A percentile compares a stretch with the other conserved stretches of the same genome.
phyloP scores from a whole-genome alignment of 163 green algal species.

The Scenedesmus sp. region DNA sequence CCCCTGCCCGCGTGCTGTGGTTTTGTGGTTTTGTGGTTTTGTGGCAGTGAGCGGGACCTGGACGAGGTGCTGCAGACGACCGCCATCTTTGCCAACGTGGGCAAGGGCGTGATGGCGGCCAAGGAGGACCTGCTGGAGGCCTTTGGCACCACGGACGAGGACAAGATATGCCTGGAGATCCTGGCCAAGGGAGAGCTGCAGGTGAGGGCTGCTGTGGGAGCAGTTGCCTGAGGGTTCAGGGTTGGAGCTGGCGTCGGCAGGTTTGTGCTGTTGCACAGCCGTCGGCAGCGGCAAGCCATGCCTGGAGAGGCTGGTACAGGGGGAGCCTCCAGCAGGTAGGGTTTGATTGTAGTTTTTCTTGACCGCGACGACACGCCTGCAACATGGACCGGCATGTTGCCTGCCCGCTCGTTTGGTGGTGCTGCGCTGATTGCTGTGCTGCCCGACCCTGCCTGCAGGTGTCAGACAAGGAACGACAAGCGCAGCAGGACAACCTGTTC shows the following conservation, averaged over 20 bases:
- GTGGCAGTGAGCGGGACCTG: slow-evolving; percentile 95
- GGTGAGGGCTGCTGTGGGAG: slow-evolving; percentile 54
- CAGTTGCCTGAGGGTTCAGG: no score
- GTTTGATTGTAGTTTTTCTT: no score
- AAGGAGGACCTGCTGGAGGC: slow-evolving; percentile 88
- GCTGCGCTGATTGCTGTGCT: neutral
- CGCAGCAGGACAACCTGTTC: slow-evolving; percentile 92
- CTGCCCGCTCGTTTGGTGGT: no score
- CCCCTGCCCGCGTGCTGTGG: no score
- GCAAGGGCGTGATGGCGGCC: slow-evolving; percentile 92
- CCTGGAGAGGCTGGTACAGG: slow-evolving; percentile 69
- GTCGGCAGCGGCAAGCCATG: no score
- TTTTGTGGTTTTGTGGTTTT: no score
- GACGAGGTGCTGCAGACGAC: slow-evolving; percentile 98
- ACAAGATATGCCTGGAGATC: slow-evolving; percentile 90
- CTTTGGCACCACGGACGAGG: slow-evolving; percentile 94
- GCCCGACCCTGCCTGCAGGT: slow-evolving; percentile 73
- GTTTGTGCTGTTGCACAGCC: slow-evolving; percentile 48
- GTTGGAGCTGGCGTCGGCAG: neutral
- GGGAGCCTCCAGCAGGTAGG: neutral
- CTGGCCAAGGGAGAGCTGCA: slow-evolving; percentile 94
- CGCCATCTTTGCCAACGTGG: slow-evolving; percentile 97
- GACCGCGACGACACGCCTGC: no score
- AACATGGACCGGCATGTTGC: no score
- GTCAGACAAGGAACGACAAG: slow-evolving; percentile 95